These are phyloP conservation scores for Stachybotrys elegans DNA, from an alignment of 2,329 filamentous ascomycete genomes.

Conservation along the genomic window DNA sequence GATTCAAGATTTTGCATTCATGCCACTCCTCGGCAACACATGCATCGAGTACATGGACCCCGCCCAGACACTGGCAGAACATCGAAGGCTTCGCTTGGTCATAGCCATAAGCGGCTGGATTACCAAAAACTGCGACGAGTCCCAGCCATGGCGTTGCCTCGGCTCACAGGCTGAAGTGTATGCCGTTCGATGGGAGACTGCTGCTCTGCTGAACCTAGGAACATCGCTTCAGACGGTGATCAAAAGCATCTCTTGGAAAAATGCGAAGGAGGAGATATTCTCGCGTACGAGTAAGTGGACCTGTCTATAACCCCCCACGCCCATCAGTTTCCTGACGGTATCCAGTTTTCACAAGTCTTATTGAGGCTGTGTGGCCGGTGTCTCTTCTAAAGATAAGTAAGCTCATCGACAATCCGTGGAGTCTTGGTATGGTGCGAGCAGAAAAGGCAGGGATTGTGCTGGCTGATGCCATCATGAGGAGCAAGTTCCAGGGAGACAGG, in stretches of 20 bases:
- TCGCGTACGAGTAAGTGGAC: conserved; percentile 39
- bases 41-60: conserved; percentile 39
- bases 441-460: conserved; percentile 69
- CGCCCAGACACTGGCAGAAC: conserved; percentile 46
- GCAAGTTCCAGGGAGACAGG: conserved; percentile 73
- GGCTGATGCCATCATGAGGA: conserved; percentile 74
- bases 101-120: conserved; percentile 83
- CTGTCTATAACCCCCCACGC: not conserved
- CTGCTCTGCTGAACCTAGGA: conserved; percentile 72
- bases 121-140: conserved; percentile 63
- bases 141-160: conserved; percentile 70
- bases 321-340: conserved; percentile 11
- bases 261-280: conserved; percentile 51
- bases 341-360: conserved; percentile 50
- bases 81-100: conserved; percentile 71
- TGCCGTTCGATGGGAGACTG: conserved; percentile 76
- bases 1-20: conserved; percentile 82
- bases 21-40: conserved; percentile 59
- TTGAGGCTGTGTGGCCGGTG: conserved; percentile 56
- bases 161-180: conserved; percentile 73
- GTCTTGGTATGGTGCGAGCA: conserved; percentile 66
- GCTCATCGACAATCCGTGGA: conserved; percentile 79
- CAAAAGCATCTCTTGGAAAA: conserved; percentile 74
- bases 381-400: conserved; percentile 63
- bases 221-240: conserved; percentile 72